Percentiles rank a stretch among this genome's conserved stretches.
These are phyloP conservation scores for Porpolomopsis calyptriformis DNA, from an alignment of 768 basidiomycete species.

Conservation along the genomic window DNA sequence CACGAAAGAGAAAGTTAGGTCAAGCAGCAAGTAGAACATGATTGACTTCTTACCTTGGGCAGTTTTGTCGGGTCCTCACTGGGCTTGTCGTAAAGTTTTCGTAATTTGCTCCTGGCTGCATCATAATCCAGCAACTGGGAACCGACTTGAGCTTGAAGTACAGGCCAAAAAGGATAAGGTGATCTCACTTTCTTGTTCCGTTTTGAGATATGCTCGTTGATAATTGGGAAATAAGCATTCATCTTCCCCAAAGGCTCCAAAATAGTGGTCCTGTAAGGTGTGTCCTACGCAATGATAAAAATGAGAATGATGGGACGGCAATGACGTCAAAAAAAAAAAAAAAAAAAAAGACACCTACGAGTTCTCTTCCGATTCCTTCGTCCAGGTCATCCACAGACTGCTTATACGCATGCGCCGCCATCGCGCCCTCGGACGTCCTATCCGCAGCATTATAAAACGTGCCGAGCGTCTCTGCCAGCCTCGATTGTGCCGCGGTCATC, in stretches of 20 bases:
- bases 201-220: conserved; percentile 90
- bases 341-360: conserved; percentile 42
- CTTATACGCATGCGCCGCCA: conserved; percentile 96
- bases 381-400: conserved; percentile 92
- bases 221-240: conserved; percentile 86
- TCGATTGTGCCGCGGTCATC: conserved; percentile 88
- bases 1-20: conserved; percentile 2
- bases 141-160: neutral
- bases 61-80: conserved; percentile 88
- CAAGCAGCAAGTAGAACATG: neutral
- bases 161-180: neutral
- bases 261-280: conserved; percentile 88
- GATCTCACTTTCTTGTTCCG: conserved; percentile 83
- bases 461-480: conserved; percentile 89
- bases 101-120: conserved; percentile 77
- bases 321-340: neutral
- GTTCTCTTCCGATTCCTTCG: conserved; percentile 67
- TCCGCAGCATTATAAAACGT: conserved; percentile 85
- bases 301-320: neutral
- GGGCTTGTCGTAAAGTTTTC: conserved; percentile 86
- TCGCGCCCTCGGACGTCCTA: conserved; percentile 79
- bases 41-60: conserved; percentile 48
- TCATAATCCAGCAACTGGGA: conserved; percentile 89
- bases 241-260: conserved; percentile 95
- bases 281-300: conserved; percentile 46